Conservation (phyloP, 192 early-diverging fungal species). For the Linnemannia elongata region DNA sequence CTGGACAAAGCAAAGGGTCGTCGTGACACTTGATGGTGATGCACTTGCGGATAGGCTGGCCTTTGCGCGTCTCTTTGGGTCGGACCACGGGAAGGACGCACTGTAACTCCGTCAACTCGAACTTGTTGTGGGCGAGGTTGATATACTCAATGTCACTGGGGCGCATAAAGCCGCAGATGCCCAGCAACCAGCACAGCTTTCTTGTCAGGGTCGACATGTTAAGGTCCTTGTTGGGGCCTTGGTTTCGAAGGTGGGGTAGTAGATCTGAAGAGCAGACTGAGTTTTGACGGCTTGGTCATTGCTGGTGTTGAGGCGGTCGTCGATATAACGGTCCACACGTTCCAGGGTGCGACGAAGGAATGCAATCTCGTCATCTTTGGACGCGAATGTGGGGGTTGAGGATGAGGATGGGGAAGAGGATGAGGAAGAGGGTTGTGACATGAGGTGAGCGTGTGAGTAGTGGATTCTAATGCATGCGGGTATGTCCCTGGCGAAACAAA, state of each 20-base stretch:
- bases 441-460: constrained; percentile 24
- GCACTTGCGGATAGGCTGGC: not conserved
- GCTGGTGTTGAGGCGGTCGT: not conserved
- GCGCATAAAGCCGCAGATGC: constrained; percentile 1
- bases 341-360: constrained; percentile 20
- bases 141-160: not conserved
- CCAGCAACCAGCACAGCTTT: constrained; percentile 25
- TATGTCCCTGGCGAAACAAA: constrained; percentile 25
- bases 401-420: no score
- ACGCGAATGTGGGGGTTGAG: not conserved
- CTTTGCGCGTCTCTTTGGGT: constrained; percentile 6
- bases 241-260: not conserved
- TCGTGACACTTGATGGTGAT: constrained; percentile 5
- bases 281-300: constrained; percentile 7
- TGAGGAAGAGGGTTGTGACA: not conserved
- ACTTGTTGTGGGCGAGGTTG: not conserved
- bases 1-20: constrained; percentile 3
- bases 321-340: not conserved
- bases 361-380: not conserved
- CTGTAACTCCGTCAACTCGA: not conserved
- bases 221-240: not conserved
- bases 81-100: not conserved
- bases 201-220: not conserved
- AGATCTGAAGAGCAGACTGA: not conserved
- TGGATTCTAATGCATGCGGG: constrained; percentile 11